Percentiles rank a stretch among this genome's conserved stretches.
Conservation (phyloP, 768 basidiomycete genomes). For the Ramaria sp. region DNA sequence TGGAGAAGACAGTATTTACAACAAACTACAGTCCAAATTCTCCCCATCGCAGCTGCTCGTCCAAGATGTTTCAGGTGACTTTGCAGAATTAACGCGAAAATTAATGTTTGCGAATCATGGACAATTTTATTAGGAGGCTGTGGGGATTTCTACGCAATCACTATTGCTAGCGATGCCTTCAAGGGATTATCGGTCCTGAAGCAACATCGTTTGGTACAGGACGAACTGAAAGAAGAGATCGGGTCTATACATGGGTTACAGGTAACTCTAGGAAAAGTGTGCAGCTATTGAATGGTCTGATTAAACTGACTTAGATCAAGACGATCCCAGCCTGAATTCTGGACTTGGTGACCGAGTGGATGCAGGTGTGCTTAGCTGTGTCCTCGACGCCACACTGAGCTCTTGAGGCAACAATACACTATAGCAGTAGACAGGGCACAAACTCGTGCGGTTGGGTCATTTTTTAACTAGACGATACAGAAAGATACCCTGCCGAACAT, state of each 20-base stretch:
- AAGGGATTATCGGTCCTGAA: slow-evolving; percentile 79
- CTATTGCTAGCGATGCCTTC: slow-evolving; percentile 77
- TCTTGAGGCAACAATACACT: neutral
- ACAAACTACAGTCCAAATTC: slow-evolving; percentile 67
- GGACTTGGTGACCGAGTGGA: neutral
- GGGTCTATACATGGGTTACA: slow-evolving; percentile 88
- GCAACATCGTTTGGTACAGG: slow-evolving; percentile 87
- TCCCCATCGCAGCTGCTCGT: slow-evolving; percentile 74
- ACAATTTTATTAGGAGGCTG: slow-evolving; percentile 61
- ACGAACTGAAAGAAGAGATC: slow-evolving; percentile 81
- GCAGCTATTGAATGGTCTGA: neutral
- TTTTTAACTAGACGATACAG: slow-evolving; percentile 37
- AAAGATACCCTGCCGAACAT: slow-evolving; percentile 56
- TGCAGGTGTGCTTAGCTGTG: no score
- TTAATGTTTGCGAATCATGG: neutral
- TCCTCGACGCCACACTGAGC: no score
- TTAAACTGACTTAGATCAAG: slow-evolving; percentile 27
- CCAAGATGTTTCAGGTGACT: slow-evolving; percentile 88
- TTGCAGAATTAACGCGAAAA: slow-evolving; percentile 6
- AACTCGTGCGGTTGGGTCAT: no score
- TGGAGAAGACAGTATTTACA: slow-evolving; percentile 60
- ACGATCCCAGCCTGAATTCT: slow-evolving; percentile 20
- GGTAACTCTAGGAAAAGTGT: slow-evolving; percentile 35
- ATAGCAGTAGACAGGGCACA: neutral
- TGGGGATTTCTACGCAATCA: slow-evolving; percentile 93